Evolutionary conservation across 2,329 filamentous ascomycete genomes (phyloP).

Genomic region (Myriosclerotinia curreyana): DNA sequence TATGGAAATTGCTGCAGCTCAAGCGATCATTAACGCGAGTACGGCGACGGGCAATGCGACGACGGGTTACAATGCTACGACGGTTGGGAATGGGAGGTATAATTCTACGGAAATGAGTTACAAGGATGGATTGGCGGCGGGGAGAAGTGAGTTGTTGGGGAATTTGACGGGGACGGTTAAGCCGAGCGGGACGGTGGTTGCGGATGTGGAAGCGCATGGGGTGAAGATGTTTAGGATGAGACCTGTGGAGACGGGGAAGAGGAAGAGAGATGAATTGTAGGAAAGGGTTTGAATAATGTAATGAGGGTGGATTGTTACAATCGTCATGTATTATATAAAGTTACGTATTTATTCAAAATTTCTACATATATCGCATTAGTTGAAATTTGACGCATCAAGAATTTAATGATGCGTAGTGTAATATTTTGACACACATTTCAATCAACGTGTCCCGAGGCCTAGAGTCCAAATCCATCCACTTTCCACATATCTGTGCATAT

Average conservation of each 20-base stretch:
- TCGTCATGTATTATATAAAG: background rate
- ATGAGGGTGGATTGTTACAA: background rate
- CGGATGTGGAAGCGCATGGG: slow-evolving; percentile 48
- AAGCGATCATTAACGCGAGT: slow-evolving; percentile 45
- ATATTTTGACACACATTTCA: background rate
- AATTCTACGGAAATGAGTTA: slow-evolving; percentile 51
- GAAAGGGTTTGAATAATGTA: slow-evolving; percentile 38
- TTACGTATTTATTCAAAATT: background rate
- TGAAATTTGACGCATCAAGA: background rate
- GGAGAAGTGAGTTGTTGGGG: slow-evolving; percentile 47
- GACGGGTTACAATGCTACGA: slow-evolving; percentile 38
- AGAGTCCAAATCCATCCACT: background rate
- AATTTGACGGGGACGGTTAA: slow-evolving; percentile 45
- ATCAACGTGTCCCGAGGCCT: background rate
- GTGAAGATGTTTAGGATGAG: slow-evolving; percentile 49
- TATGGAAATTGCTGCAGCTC: slow-evolving; percentile 48
- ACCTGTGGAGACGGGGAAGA: slow-evolving; percentile 28
- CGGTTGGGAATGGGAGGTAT: slow-evolving; percentile 39
- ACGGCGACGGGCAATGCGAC: slow-evolving; percentile 38
- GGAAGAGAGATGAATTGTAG: slow-evolving; percentile 43
- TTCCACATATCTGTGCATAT: background rate
- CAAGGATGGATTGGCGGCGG: slow-evolving; percentile 45
- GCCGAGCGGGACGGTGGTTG: slow-evolving; percentile 44
- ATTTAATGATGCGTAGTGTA: background rate
- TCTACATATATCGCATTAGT: background rate